Conservation (phyloP, 1,284 basidiomycete species). For the Leccinum cinnamomeum region DNA sequence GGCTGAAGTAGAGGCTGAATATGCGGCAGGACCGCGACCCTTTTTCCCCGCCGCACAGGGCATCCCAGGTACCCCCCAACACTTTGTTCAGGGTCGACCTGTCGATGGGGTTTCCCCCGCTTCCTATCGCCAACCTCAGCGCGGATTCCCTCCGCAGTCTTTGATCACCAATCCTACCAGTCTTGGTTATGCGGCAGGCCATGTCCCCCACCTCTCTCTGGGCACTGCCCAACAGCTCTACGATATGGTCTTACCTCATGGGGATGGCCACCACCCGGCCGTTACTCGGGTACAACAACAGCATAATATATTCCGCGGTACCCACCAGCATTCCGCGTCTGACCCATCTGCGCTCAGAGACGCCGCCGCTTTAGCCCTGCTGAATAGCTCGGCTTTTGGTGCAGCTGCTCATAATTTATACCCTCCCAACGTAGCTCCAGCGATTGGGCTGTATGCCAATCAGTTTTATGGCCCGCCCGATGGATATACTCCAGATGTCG, state of each 20-base stretch:
- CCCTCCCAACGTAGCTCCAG: slow-evolving; percentile 47
- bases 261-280: slow-evolving; percentile 59
- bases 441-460: slow-evolving; percentile 60
- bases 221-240: slow-evolving; percentile 73
- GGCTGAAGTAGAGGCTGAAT: slow-evolving; percentile 58
- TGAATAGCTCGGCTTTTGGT: slow-evolving; percentile 59
- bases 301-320: slow-evolving; percentile 63
- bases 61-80: slow-evolving; percentile 38
- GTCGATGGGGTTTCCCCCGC: slow-evolving; percentile 45
- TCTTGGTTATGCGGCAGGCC: slow-evolving; percentile 53
- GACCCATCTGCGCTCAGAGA: slow-evolving; percentile 74
- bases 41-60: slow-evolving; percentile 42
- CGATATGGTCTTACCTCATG: slow-evolving; percentile 70
- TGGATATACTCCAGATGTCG: slow-evolving; percentile 53
- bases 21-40: slow-evolving; percentile 54
- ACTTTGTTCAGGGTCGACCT: slow-evolving; percentile 51
- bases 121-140: slow-evolving; percentile 57
- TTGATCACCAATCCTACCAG: slow-evolving; percentile 53
- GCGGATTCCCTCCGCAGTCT: slow-evolving; percentile 57
- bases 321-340: slow-evolving; percentile 77
- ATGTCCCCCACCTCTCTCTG: slow-evolving; percentile 62
- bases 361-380: slow-evolving; percentile 59
- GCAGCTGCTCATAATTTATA: slow-evolving; percentile 45
- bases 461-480: slow-evolving; percentile 68
- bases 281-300: slow-evolving; percentile 75